Conservation (phyloP, 495 filamentous ascomycete genomes). For the Tuber magnatum region DNA sequence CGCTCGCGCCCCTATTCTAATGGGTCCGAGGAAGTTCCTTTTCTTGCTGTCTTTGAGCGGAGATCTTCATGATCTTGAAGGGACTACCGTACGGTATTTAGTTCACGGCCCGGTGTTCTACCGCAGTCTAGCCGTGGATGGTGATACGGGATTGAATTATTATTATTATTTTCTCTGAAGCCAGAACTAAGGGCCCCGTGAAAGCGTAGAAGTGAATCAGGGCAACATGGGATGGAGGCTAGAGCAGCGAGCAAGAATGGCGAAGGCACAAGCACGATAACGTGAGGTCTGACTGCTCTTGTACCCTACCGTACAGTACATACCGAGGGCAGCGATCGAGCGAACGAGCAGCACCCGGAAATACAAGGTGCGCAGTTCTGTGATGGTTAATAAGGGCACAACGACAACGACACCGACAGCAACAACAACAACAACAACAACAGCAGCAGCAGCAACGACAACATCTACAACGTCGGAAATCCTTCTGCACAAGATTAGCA, state of each 20-base stretch:
- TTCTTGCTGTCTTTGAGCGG: not conserved
- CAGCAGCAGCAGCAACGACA: not conserved
- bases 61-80: not conserved
- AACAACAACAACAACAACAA: not conserved
- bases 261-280: constrained; percentile 4
- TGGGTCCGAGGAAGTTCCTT: not conserved
- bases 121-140: not conserved
- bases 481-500: not conserved
- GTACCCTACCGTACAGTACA: not conserved
- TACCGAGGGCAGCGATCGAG: not conserved
- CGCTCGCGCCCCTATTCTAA: not conserved
- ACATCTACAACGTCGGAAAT: not conserved
- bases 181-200: not conserved
- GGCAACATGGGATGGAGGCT: constrained; percentile 1
- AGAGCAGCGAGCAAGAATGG: constrained; percentile 1
- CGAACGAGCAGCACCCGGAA: not conserved
- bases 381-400: not conserved
- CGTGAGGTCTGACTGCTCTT: not conserved
- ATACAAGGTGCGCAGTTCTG: not conserved
- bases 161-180: not conserved
- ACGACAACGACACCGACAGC: not conserved
- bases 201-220: not conserved
- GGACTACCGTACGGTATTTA: not conserved
- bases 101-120: not conserved
- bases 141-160: not conserved